These are phyloP conservation scores for Gossypium ekmanianum DNA, from an alignment of 345 rosid species.

Conservation along the genomic window DNA sequence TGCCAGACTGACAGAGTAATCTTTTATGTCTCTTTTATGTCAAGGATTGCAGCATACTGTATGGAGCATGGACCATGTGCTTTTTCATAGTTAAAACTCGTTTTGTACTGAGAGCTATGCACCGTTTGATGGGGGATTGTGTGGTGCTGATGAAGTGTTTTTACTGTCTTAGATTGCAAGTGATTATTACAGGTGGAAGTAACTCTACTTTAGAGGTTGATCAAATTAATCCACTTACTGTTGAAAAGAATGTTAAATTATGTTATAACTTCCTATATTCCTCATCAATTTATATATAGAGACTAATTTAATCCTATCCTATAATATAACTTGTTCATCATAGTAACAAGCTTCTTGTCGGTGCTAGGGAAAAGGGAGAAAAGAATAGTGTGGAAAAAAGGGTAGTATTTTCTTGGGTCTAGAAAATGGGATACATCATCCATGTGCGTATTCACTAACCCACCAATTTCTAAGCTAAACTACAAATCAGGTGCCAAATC, in stretches of 20 bases:
- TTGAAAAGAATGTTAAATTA: too few relatives aligned
- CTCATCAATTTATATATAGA: too few relatives aligned
- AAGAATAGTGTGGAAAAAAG: background rate
- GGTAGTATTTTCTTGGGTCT: background rate
- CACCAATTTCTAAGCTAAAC: background rate
- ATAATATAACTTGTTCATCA: background rate
- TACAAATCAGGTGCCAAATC: background rate
- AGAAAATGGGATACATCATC: background rate
- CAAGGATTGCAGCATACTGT: too few relatives aligned
- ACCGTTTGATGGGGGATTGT: background rate
- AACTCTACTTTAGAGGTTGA: too few relatives aligned
- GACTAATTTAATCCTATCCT: too few relatives aligned
- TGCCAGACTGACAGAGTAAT: too few relatives aligned
- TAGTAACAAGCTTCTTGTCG: background rate
- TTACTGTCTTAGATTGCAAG: background rate
- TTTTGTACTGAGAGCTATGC: background rate
- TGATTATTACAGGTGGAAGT: background rate
- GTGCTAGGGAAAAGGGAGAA: constrained; percentile 1
- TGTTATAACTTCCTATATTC: too few relatives aligned
- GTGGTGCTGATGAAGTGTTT: background rate
- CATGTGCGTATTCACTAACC: background rate
- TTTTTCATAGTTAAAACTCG: background rate
- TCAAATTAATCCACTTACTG: too few relatives aligned
- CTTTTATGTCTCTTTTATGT: too few relatives aligned
- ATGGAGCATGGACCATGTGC: too few relatives aligned